These are phyloP conservation scores for Penicillium sp. DNA, from an alignment of 2,329 filamentous ascomycete species.

Conservation along the genomic window DNA sequence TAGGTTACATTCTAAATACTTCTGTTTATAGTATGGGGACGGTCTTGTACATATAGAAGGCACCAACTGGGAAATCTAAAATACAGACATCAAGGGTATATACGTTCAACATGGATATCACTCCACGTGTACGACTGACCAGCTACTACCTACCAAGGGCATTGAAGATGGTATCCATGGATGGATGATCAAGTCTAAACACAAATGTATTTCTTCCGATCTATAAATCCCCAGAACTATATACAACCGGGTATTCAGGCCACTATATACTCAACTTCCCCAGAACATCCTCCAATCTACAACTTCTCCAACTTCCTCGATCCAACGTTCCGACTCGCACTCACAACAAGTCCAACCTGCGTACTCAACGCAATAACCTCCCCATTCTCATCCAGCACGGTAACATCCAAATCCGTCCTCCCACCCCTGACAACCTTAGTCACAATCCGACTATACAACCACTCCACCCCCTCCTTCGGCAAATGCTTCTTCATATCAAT, in stretches of 20 bases:
- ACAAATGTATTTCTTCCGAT: neutral
- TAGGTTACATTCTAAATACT: neutral
- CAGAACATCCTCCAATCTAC: conserved; percentile 7
- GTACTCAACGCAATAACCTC: conserved; percentile 69
- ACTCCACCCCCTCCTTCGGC: conserved; percentile 68
- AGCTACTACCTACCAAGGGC: no score
- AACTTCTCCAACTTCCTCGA: conserved; percentile 42
- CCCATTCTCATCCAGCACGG: conserved; percentile 64
- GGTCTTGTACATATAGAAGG: neutral
- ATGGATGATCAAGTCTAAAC: neutral
- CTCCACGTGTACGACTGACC: no score
- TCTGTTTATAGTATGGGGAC: neutral
- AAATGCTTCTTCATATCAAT: conserved; percentile 75
- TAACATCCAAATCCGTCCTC: conserved; percentile 72
- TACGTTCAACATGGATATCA: no score
- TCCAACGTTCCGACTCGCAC: conserved; percentile 63
- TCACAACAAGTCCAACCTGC: conserved; percentile 67
- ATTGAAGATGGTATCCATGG: no score
- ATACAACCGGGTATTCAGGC: neutral
- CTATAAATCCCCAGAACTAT: neutral
- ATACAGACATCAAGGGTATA: neutral
- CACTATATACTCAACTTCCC: neutral
- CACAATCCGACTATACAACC: conserved; percentile 67
- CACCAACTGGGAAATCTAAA: neutral
- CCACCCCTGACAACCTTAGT: conserved; percentile 71